These are phyloP conservation scores for Blumeriella jaapii DNA, from an alignment of 2,329 filamentous ascomycete species.

Conservation along the genomic window DNA sequence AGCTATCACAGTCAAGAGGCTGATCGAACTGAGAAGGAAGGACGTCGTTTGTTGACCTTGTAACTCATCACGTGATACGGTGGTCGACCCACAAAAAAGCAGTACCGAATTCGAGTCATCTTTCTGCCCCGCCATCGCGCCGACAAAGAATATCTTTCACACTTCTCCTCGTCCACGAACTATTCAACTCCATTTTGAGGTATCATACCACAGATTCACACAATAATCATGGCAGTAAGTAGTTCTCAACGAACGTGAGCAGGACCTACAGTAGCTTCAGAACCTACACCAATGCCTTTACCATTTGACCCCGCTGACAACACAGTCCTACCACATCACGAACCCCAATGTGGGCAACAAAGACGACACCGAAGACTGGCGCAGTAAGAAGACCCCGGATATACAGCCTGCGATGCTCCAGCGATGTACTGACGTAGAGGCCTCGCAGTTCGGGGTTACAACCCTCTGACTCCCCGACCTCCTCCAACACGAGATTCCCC, in stretches of 20 bases:
- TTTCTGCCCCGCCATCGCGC: not conserved
- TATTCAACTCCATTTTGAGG: not conserved
- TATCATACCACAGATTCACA: not conserved
- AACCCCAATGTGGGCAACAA: constrained; percentile 72
- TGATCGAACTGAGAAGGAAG: too few species aligned
- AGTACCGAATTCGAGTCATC: too few species aligned
- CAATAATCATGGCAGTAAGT: not conserved
- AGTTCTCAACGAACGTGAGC: too few species aligned
- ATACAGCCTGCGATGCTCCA: too few species aligned
- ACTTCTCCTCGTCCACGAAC: not conserved
- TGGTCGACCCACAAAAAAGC: too few species aligned
- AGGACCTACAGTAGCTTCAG: too few species aligned
- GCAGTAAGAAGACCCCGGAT: constrained; percentile 45
- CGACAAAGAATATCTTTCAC: not conserved
- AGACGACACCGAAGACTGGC: constrained; percentile 65
- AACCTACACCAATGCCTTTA: not conserved
- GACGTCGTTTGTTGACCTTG: too few species aligned
- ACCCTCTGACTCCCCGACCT: constrained; percentile 90
- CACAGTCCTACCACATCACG: constrained; percentile 57
- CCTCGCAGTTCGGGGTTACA: constrained; percentile 67
- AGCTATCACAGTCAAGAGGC: too few species aligned
- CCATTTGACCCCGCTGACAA: constrained; percentile 9
- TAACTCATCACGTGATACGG: too few species aligned
- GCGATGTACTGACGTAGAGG: constrained; percentile 1
- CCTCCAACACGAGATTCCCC: constrained; percentile 82